Evolutionary conservation across 2,329 filamentous ascomycete genomes (phyloP), one percentile per base, ranked within the genome.

Genomic region (Thelonectria olida): DNA sequence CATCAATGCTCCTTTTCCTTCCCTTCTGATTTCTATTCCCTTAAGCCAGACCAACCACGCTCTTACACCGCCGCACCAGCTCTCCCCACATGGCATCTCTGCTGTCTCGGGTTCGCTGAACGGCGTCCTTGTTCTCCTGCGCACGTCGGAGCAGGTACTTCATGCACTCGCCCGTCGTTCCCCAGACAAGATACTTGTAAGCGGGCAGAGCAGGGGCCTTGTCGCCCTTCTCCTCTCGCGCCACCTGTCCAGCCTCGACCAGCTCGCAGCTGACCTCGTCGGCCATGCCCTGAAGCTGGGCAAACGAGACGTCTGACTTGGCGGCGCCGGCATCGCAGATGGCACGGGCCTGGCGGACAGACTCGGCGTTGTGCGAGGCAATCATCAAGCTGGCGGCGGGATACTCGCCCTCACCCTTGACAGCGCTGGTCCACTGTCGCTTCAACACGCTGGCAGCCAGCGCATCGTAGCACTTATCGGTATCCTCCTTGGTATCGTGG

Each of bases 211-310:
- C 62, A 13, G 68, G 54, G 9, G 67, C 61, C 56, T 67, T 67
- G 53, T 62, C 54, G 17, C 64, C 67, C 79, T 62, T 66, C 44
- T 65, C 65, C 51, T 67, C 63, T 15, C 71, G 65, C 36, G 76
- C 73, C 3, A 72, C 68, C 53, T 73, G 72, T 54, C 73, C 72
- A 9, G 77, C 76, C 63, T 79, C 75, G 28, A 79, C 76, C 13
- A 90, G 78, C 73, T 88, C 86, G 73, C 87, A 89, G 74, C 90
- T 93, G 53, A 98, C 88, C 74, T 97, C 94, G 69, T 98, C 95
- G 2, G 95, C 95, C 95, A 98, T 98, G 39, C 95, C 94, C 80
- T 95, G 91, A 1, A 97, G 85, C 79, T 97, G 94, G 3, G 91
- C 81, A 47, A 80, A 82, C 0, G 77, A 75, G 42, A 81, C 71